Conservation (phyloP, 2,329 filamentous ascomycete genomes). For the Penicillium sp. region DNA sequence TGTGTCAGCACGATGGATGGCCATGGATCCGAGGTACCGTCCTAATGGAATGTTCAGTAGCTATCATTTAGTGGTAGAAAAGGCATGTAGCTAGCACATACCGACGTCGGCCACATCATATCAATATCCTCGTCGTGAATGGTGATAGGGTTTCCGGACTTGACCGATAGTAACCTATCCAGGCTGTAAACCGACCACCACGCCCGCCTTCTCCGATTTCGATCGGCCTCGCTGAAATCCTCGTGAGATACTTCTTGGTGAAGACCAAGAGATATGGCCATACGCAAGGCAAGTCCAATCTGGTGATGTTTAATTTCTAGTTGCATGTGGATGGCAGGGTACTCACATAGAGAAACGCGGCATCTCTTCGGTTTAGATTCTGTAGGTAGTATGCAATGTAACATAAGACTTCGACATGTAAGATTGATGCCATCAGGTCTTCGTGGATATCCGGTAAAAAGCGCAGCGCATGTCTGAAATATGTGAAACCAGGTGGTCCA, state of each 20-base stretch:
- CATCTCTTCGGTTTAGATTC: conserved; percentile 56
- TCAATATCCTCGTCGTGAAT: conserved; percentile 57
- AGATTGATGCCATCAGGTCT: conserved; percentile 53
- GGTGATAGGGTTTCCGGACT: conserved; percentile 56
- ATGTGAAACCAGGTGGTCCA: conserved; percentile 57
- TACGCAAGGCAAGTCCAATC: conserved; percentile 55
- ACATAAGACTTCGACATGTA: conserved; percentile 56
- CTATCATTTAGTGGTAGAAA: too few relatives aligned
- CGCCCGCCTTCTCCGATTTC: conserved; percentile 53
- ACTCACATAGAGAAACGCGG: conserved; percentile 53
- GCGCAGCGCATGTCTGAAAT: conserved; percentile 53
- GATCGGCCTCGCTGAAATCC: conserved; percentile 41
- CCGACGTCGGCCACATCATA: conserved; percentile 37
- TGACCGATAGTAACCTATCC: conserved; percentile 55
- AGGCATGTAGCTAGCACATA: conserved; percentile 12
- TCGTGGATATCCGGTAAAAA: conserved; percentile 58
- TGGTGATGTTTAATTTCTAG: conserved; percentile 10
- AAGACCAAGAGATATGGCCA: conserved; percentile 58
- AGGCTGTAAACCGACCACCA: conserved; percentile 61
- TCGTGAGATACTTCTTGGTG: conserved; percentile 52
- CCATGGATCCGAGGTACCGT: conserved; percentile 32
- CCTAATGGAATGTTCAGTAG: conserved; percentile 1
- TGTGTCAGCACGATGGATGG: conserved; percentile 51
- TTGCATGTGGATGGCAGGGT: neutral
- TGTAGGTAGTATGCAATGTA: conserved; percentile 59